Evolutionary conservation across 768 basidiomycete species (phyloP).

Genomic region (Mycena albidolilacea): DNA sequence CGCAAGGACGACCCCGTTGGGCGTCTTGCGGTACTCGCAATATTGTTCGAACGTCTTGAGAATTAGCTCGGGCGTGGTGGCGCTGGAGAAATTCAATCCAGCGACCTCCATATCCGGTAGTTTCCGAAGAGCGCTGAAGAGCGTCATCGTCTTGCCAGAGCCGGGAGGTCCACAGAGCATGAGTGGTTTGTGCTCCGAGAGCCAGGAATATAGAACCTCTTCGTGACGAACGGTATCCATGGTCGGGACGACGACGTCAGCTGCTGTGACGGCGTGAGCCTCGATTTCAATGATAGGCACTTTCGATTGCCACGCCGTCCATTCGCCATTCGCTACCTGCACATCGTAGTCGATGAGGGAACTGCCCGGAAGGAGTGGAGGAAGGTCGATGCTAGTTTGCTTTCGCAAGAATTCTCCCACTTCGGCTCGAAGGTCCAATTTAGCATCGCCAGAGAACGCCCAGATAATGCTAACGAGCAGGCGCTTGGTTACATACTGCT

Average conservation of each 20-base stretch:
- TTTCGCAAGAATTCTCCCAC: conserved; percentile 91
- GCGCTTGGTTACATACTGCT: conserved; percentile 92
- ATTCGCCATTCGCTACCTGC: conserved; percentile 86
- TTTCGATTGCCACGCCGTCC: conserved; percentile 92
- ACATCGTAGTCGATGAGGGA: conserved; percentile 98
- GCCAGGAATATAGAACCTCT: conserved; percentile 98
- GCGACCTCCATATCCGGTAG: conserved; percentile 99
- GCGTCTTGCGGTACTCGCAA: conserved; percentile 98
- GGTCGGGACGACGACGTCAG: conserved; percentile 98
- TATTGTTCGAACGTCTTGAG: conserved; percentile 99
- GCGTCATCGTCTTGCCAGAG: conserved; percentile 99
- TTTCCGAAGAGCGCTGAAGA: conserved; percentile 97
- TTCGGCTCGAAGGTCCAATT: conserved; percentile 87
- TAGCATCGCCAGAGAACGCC: conserved; percentile 99
- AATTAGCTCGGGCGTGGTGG: conserved; percentile 97
- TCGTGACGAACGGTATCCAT: conserved; percentile 99
- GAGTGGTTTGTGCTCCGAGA: conserved; percentile 98
- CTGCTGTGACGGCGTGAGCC: conserved; percentile 94
- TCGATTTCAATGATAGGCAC: conserved; percentile 98
- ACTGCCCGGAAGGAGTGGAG: conserved; percentile 77
- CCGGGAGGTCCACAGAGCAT: conserved; percentile 99
- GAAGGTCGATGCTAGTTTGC: conserved; percentile 92
- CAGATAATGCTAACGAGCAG: conserved; percentile 94
- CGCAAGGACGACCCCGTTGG: conserved; percentile 96
- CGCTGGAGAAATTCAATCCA: conserved; percentile 98